Base-by-base conservation (phyloP, 164 flowering plant species). In the Liriodendron chinense region DNA sequence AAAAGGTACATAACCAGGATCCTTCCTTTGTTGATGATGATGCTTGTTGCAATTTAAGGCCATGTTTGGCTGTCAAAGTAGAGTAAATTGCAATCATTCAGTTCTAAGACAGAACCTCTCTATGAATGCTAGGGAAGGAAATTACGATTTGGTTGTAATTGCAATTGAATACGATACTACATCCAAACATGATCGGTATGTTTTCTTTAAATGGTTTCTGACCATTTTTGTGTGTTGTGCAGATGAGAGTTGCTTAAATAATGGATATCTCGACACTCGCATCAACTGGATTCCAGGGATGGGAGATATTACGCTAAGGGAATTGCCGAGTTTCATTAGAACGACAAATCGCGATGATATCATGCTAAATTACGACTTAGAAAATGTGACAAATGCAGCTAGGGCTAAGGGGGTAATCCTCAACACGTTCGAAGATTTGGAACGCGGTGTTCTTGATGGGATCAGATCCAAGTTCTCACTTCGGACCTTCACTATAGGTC, bases 1-100 rank as follows among this genome's bases (percentile, higher is more conserved):
- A 8, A 75, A 79, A 80, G 86, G 88, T 85, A 78, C 56, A 10
- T 13, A 66, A 24, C n/a, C n/a, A 26, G 43, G 3, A 21, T 34
- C 43, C 43, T 34, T 34, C 43, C 43, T 34, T 34, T 34, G 43
- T 34, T 34, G 43, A 34, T 34, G 43, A 34, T 34, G 43, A 34
- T 34, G 43, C 43, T 3, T 34, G 43, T 34, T 34, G 43, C 43
- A 34, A 34, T 34, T 34, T 34, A 34, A 4, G 43, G 43, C 43
- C 43, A 7, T 34, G 7, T 34, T 34, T 4, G 43, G 43, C 43
- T 34, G 43, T 7, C 43, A 34, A 34, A 34, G 43, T 34, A 7
- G 7, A 34, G 43, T 34, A 34, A 34, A 34, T 34, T 34, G 43
- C 43, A 34, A 34, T 34, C 43, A 4, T 34, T 34, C 43, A 34